phyloP scores from a whole-genome alignment of 371 early-diverging fungal genomes.

The Lichtheimia hyalospora region DNA sequence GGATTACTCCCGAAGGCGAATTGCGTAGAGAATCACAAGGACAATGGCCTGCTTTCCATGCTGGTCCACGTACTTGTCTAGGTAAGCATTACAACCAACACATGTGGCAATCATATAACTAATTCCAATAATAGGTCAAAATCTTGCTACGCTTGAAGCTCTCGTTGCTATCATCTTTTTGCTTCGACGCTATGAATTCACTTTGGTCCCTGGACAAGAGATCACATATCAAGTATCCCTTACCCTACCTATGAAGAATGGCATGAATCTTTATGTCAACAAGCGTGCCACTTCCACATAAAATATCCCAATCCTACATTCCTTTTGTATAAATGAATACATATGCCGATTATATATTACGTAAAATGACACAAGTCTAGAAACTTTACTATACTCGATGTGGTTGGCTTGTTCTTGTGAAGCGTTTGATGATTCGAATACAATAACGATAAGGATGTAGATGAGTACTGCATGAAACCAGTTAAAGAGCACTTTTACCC shows the following conservation, averaged over 20 bases:
- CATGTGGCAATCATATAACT: background rate
- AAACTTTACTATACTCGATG: too few relatives aligned
- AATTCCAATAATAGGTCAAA: conserved; percentile 25
- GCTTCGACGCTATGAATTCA: conserved; percentile 46
- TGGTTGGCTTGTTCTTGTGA: too few relatives aligned
- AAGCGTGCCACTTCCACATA: conserved; percentile 11
- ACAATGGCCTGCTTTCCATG: conserved; percentile 51
- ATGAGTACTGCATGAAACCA: too few relatives aligned
- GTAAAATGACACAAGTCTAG: too few relatives aligned
- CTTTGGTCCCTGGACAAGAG: conserved; percentile 40
- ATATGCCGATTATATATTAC: too few relatives aligned
- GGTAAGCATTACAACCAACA: background rate
- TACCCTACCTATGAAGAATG: conserved; percentile 54
- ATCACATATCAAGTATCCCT: conserved; percentile 38
- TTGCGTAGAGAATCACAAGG: conserved; percentile 27
- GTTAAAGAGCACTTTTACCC: too few relatives aligned
- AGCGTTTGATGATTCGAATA: too few relatives aligned
- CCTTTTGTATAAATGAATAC: background rate
- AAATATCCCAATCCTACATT: background rate
- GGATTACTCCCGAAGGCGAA: conserved; percentile 37
- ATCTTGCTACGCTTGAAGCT: conserved; percentile 55
- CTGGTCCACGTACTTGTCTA: conserved; percentile 41
- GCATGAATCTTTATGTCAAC: conserved; percentile 39
- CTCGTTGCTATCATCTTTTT: conserved; percentile 47
- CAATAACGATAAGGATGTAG: too few relatives aligned